Evolutionary conservation across 306 rosid genomes (phyloP).

Genomic region (Geum urbanum): DNA sequence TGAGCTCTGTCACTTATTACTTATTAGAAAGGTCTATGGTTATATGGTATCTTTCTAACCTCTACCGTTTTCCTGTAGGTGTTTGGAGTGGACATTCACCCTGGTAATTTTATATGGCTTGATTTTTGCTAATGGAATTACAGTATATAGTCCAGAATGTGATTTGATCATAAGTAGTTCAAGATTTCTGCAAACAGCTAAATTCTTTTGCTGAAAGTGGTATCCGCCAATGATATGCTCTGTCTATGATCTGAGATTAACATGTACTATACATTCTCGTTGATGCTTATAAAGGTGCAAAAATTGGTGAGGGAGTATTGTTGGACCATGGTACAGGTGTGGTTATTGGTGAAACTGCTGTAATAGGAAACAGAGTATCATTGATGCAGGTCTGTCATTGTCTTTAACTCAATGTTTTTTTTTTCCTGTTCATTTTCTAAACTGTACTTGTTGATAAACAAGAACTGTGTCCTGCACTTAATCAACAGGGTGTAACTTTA

Average conservation of each 20-base stretch:
- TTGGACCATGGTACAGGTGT: conserved; percentile 95
- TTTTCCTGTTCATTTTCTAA: background rate
- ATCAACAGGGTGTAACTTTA: conserved; percentile 75
- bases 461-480: background rate
- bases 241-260: conserved; percentile 23
- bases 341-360: conserved; percentile 98
- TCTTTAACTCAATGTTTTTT: conserved; percentile 19
- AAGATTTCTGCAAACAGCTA: conserved; percentile 12
- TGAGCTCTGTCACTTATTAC: background rate
- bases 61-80: conserved; percentile 47
- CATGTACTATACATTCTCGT: conserved; percentile 14
- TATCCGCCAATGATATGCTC: conserved; percentile 11
- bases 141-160: background rate
- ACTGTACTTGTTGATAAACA: background rate
- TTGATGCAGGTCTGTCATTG: conserved; percentile 78
- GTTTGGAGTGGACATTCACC: conserved; percentile 89
- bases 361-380: conserved; percentile 89
- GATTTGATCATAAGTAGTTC: background rate
- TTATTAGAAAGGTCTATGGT: background rate
- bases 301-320: conserved; percentile 90
- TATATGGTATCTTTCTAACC: conserved; percentile 19
- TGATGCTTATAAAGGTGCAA: conserved; percentile 56
- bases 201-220: conserved; percentile 23
- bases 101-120: conserved; percentile 50
- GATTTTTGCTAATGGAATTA: background rate